Base-by-base conservation (phyloP, 257 asterid species). In the Buddleja alternifolia region DNA sequence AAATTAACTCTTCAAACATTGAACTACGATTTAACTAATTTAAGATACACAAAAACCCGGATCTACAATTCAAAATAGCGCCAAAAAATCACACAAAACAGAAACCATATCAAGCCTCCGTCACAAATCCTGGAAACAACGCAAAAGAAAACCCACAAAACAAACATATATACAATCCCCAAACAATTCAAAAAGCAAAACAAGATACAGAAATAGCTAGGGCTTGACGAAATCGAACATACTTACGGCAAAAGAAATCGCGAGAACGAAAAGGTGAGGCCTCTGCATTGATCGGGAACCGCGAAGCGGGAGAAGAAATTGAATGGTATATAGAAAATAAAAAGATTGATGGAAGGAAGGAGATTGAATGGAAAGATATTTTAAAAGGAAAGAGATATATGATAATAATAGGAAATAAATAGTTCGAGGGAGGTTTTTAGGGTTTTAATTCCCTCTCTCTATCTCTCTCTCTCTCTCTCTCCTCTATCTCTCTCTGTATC, bases 141-240 rank as follows among this genome's bases (percentile, higher is more conserved):
- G 15, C 25, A 48, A 68, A 60, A 45, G 10, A 54, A 14, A 15
- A 11, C 50, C 44, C 21, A 4, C 11, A 36, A 6, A 2, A 11
- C 10, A 60, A 60, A 60, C 11, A 14, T 19, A 60, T 1, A 17
- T 8, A 2, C 3, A 24, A 21, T 23, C 37, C 37, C 16, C 51
- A 3, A 14, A 42, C 16, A 23, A 20, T 11, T 15, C 23, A 44
- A 59, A 59, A 21, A 6, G 9, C 5, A 17, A 37, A 8, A 8
- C 37, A 41, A 44, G 21, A 62, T 1, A n/a, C 39, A 11, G 19
- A 44, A 55, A 40, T 24, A n/a, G 6, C 5, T 39, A 19, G 37
- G 47, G 60, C n/a, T 58, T 14, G 11, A 19, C 3, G 66, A 45
- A 36, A 17, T 44, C n/a, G 67, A 46, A 34, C 67, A 36, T 58